phyloP scores from a whole-genome alignment of 805 yeast genomes.

The Kurtzmaniella fragi region DNA sequence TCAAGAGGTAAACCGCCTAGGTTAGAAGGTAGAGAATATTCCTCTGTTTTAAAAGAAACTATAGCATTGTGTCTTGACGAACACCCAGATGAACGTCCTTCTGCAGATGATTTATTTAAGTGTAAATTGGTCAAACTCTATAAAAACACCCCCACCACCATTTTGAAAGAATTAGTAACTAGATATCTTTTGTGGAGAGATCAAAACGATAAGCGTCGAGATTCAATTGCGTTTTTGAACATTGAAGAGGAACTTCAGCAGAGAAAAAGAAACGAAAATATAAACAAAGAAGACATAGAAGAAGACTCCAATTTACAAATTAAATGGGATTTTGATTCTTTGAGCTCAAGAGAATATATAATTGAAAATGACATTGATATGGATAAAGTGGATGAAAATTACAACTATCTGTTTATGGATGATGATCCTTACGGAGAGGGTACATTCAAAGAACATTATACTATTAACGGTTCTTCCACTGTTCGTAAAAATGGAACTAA shows the following conservation, averaged over 20 bases:
- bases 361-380: conserved; percentile 61
- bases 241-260: conserved; percentile 17
- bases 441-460: conserved; percentile 2
- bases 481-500: conserved; percentile 17
- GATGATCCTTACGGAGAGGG: conserved; percentile 6
- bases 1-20: conserved; percentile 94
- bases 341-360: conserved; percentile 68
- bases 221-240: conserved; percentile 33
- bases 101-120: conserved; percentile 78
- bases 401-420: conserved; percentile 11
- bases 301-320: conserved; percentile 34
- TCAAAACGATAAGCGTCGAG: conserved; percentile 46
- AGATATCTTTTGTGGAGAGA: conserved; percentile 75
- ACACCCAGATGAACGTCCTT: conserved; percentile 80
- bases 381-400: conserved; percentile 24
- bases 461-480: conserved; percentile 12
- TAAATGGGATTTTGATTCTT: conserved; percentile 88
- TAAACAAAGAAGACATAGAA: conserved; percentile 6
- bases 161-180: conserved; percentile 69
- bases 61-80: conserved; percentile 92
- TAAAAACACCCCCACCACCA: conserved; percentile 52
- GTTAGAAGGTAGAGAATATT: conserved; percentile 82
- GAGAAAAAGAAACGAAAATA: conserved; percentile 5
- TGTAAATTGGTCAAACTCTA: conserved; percentile 66
- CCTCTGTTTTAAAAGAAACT: conserved; percentile 73